Evolutionary conservation across 2,329 filamentous ascomycete species (phyloP).

Genomic region (Botrytis byssoidea): DNA sequence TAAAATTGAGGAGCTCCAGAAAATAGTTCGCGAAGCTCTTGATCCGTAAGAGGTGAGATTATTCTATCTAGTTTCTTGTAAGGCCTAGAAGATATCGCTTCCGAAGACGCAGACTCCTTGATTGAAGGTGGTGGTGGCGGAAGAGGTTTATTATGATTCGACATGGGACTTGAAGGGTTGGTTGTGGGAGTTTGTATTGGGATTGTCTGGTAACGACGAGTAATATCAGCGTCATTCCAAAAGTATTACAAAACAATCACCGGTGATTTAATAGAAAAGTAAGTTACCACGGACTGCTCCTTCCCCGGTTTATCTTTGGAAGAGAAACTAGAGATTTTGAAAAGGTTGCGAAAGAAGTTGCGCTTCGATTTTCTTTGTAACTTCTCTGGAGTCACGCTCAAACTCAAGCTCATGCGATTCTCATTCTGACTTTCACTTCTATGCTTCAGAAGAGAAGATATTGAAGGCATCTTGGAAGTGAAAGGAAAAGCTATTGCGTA

Average conservation of each 20-base stretch:
- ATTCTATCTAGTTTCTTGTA: conserved; percentile 48
- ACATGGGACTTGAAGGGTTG: conserved; percentile 26
- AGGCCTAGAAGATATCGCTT: conserved; percentile 38
- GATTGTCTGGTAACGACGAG: conserved; percentile 11
- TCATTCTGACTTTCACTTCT: conserved; percentile 27
- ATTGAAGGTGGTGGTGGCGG: conserved; percentile 48
- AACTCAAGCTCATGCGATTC: conserved; percentile 23
- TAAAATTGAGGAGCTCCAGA: conserved; percentile 74
- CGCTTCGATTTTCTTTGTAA: conserved; percentile 38
- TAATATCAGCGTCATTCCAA: conserved; percentile 21
- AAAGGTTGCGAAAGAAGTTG: conserved; percentile 38
- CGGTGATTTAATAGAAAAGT: background rate
- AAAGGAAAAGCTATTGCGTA: background rate
- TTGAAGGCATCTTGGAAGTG: conserved; percentile 33
- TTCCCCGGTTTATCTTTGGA: conserved; percentile 17
- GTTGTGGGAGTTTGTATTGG: conserved; percentile 20
- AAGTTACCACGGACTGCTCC: conserved; percentile 28
- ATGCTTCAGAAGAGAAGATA: conserved; percentile 35
- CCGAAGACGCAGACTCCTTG: conserved; percentile 44
- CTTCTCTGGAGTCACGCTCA: conserved; percentile 30
- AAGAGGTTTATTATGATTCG: conserved; percentile 56
- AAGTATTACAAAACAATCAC: conserved; percentile 21
- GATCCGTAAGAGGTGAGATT: conserved; percentile 57
- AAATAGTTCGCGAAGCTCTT: conserved; percentile 67
- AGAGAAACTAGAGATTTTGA: conserved; percentile 33